Evolutionary conservation across 495 filamentous ascomycete genomes (phyloP), one percentile per base, ranked within the genome.

Genomic region (Penicillium lividum): DNA sequence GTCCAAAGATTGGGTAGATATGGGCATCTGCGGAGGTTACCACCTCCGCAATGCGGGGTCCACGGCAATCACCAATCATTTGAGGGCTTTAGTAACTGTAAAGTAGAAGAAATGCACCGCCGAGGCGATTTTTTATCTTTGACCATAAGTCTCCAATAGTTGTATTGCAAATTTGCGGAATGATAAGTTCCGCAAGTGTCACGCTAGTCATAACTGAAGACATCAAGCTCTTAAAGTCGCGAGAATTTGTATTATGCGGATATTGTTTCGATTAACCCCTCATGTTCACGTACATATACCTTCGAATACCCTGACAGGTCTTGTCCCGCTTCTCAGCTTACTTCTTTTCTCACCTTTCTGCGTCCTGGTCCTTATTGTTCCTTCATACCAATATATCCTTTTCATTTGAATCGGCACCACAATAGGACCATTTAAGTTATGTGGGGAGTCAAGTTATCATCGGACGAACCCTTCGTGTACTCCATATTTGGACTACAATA

Each of bases 401-500:
- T 22, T 22, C 22, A 22, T 22, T 22, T 22, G 2, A 22, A 22
- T 22, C 22, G 22, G 22, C 22, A 22, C 22, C 22, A 22, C 22
- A 22, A 22, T 22, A 22, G 22, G 22, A 1, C 22, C 22, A 22
- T 22, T 22, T 11, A 1, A 36, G 9, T 5, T 15, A 60, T 58
- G 56, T 58, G 7, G 27, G 40, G 16, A 13, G 56, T 58, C 10
- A 52, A 58, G 29, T 36, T 58, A 7, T 45, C 47, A 5, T 8
- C 10, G 1, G 42, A 46, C 2, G 48, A 58, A 18, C 45, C 56
- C 40, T 46, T 67, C 30, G 58, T 59, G 10, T 56, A 57, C 40
- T 47, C 60, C 15, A 42, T 63, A 40, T 63, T 67, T 53, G 64
- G 60, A 7, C 59, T 63, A 31, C 64, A 67, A 53, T 42, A 22